These are phyloP conservation scores for Botrytis aclada DNA, from an alignment of 2,329 filamentous ascomycete species.

Conservation along the genomic window DNA sequence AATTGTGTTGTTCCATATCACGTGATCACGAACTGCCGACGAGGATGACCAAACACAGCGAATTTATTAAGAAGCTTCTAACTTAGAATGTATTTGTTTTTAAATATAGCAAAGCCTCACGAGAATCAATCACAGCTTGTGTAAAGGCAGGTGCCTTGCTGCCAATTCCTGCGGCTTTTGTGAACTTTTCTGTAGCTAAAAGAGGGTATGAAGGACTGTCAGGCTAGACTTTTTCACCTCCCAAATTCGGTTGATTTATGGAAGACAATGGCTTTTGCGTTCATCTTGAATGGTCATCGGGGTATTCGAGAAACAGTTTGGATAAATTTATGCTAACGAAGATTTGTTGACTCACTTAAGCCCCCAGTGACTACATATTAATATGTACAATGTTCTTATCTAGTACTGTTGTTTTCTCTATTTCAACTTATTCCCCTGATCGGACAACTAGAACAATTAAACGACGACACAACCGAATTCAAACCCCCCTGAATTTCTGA, in stretches of 20 bases:
- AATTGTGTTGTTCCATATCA: no score
- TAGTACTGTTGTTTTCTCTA: not conserved
- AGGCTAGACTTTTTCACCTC: not conserved
- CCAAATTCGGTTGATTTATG: no score
- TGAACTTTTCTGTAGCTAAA: no score
- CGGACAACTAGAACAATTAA: not conserved
- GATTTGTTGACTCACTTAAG: not conserved
- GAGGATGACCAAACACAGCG: no score
- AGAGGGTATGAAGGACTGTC: not conserved
- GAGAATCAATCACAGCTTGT: no score
- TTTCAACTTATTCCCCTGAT: not conserved
- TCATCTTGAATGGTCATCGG: not conserved
- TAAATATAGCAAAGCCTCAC: no score
- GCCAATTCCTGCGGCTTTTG: no score
- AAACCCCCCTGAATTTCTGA: not conserved
- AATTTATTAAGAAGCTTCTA: no score
- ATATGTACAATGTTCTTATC: not conserved
- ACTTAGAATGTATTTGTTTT: no score
- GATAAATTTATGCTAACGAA: not conserved
- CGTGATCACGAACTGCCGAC: no score
- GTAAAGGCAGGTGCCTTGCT: no score
- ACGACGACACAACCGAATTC: not conserved
- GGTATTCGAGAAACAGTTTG: not conserved
- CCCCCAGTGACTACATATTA: not conserved
- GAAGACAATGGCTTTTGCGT: not conserved